These are phyloP conservation scores for Euphorbia pulcherrima DNA, from an alignment of 345 rosid genomes.

Conservation along the genomic window DNA sequence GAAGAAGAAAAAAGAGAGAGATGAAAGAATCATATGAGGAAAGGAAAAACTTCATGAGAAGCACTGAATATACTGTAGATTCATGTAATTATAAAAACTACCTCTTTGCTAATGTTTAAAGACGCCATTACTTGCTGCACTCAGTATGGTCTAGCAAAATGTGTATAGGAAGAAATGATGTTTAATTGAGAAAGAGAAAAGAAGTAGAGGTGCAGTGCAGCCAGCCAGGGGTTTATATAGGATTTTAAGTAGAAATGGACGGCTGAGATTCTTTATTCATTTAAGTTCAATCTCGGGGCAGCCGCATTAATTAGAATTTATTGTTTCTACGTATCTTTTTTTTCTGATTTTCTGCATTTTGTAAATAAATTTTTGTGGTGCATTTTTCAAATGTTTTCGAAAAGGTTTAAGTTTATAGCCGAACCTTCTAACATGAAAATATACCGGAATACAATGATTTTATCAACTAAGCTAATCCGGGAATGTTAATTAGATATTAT, in stretches of 20 bases:
- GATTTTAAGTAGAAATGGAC: conserved; percentile 11
- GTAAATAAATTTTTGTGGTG: too few relatives aligned
- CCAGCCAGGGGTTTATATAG: conserved; percentile 15
- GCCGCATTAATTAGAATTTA: too few relatives aligned
- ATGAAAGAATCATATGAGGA: background rate
- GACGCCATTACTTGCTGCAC: conserved; percentile 25
- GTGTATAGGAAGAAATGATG: background rate
- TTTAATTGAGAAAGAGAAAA: background rate
- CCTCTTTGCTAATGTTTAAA: conserved; percentile 29
- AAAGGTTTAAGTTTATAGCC: too few relatives aligned
- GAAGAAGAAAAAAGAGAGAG: background rate
- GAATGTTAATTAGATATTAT: background rate
- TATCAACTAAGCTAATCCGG: too few relatives aligned
- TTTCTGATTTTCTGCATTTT: too few relatives aligned
- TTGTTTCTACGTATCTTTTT: too few relatives aligned
- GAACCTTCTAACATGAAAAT: too few relatives aligned
- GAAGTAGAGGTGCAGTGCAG: background rate
- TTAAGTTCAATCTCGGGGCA: too few relatives aligned
- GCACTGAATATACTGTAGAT: background rate
- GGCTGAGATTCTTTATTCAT: conserved; percentile 25
- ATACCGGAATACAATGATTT: too few relatives aligned
- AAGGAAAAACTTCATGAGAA: background rate
- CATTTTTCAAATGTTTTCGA: too few relatives aligned
- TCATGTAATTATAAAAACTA: background rate
- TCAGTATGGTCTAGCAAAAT: background rate